phyloP scores from a whole-genome alignment of 441 rosid species.

The Capsella rubella region DNA sequence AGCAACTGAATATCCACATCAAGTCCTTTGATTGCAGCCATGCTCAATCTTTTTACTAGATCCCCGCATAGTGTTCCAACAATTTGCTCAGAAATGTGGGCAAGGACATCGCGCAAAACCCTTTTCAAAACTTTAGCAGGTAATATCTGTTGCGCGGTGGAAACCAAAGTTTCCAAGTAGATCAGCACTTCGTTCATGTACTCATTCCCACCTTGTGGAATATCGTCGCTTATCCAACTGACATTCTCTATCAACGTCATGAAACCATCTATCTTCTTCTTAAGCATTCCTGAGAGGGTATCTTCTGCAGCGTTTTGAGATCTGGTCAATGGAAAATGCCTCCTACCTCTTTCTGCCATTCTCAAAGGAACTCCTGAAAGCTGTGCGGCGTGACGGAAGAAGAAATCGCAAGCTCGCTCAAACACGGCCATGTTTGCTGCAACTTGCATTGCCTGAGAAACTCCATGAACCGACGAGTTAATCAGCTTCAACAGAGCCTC shows the following conservation, averaged over 20 bases:
- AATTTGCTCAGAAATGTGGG: slow-evolving; percentile 84
- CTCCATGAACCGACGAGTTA: slow-evolving; percentile 80
- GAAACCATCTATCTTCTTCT: slow-evolving; percentile 88
- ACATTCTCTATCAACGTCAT: slow-evolving; percentile 91
- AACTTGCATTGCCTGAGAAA: slow-evolving; percentile 95
- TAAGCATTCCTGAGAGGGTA: slow-evolving; percentile 87
- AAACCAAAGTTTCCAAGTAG: slow-evolving; percentile 88
- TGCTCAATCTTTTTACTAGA: slow-evolving; percentile 78
- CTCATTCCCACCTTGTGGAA: slow-evolving; percentile 80
- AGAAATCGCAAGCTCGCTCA: slow-evolving; percentile 98
- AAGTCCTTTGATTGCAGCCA: slow-evolving; percentile 79
- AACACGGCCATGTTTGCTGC: slow-evolving; percentile 98
- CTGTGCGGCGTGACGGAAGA: slow-evolving; percentile 93
- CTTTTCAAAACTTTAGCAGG: slow-evolving; percentile 79
- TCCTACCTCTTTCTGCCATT: slow-evolving; percentile 91
- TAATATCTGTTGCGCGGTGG: slow-evolving; percentile 94
- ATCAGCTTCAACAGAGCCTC: slow-evolving; percentile 84
- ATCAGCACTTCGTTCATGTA: slow-evolving; percentile 93
- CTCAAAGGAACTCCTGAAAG: slow-evolving; percentile 92
- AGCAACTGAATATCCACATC: slow-evolving; percentile 79
- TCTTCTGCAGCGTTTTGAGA: slow-evolving; percentile 93
- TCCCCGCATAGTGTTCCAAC: slow-evolving; percentile 74
- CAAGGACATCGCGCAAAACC: slow-evolving; percentile 80
- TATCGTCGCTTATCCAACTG: slow-evolving; percentile 91
- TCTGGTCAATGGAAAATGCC: slow-evolving; percentile 88